Base-by-base conservation (phyloP, 2,329 filamentous ascomycete genomes). In the Botrytis fabae region DNA sequence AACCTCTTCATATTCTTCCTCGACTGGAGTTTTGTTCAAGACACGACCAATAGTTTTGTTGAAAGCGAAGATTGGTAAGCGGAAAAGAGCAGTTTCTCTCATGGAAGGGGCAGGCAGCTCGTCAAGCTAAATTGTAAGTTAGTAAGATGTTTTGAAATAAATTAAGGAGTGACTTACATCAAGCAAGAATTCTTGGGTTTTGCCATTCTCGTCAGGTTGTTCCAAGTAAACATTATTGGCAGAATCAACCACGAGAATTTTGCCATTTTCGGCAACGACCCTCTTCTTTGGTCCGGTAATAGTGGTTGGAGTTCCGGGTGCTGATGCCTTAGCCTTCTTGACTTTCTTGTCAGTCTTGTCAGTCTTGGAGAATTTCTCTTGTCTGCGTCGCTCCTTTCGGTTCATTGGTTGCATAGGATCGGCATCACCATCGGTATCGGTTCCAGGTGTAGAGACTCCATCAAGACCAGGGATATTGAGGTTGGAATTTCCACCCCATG, bases 191-290 rank as follows among this genome's bases (percentile, higher is more conserved):
- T 98, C 93, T 77, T 92, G 89, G 46, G 90, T 88, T 72, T 93
- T 90, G 70, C 96, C 96, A 38, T 98, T 93, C 77, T 95, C 94
- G 69, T 94, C 93, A 78, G 93, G 88, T 80, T 97, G 93, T 83
- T 98, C 95, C n/a, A 99, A 86, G 80, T 93, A 99, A 20, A 99
- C 96, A 78, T 98, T 94, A 42, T 96, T 96, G 16, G 92, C 85
- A 0, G 93, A 93, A 83, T 99, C 95, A 6, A 99, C 96, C 72
- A 99, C 91, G 54, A 99, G 85, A 0, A 97, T 87, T 85, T 98
- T 99, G 77, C 96, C 96, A 79, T 99, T 99, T 85, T 97, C 92
- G 3, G 95, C 95, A 40, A 95, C 89, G 25, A 98, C 93, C 51
- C 93, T 88, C 86, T 95, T 97, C 84, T 93, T 93, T 48, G 92